Evolutionary conservation across 1,284 basidiomycete species (phyloP).

Genomic region (Boletus sp.): DNA sequence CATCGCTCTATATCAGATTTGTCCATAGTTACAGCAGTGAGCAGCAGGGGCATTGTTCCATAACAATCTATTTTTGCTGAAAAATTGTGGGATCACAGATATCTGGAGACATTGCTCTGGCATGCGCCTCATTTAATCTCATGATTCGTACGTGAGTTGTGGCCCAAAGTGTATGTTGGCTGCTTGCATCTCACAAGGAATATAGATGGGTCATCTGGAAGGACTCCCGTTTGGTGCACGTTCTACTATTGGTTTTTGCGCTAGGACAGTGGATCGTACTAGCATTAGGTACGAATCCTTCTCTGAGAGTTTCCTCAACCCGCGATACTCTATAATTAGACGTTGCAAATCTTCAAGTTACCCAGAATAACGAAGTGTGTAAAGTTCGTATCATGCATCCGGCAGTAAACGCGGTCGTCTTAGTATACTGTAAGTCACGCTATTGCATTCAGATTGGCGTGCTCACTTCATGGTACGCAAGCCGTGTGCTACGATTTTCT

Average conservation of each 20-base stretch:
- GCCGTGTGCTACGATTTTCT: conserved; percentile 20
- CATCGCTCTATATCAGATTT: conserved; percentile 9
- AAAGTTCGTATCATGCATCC: background rate
- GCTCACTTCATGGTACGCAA: conserved; percentile 2
- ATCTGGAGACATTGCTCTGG: background rate
- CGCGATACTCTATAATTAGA: conserved; percentile 6
- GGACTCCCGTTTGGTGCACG: conserved; percentile 9
- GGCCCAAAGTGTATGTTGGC: background rate
- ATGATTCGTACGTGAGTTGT: conserved; percentile 18
- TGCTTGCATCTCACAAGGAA: background rate
- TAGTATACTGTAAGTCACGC: conserved; percentile 19
- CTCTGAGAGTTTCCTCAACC: background rate
- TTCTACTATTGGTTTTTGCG: conserved; percentile 9
- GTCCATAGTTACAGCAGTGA: conserved; percentile 10
- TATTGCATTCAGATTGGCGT: background rate
- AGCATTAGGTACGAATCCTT: conserved; percentile 13
- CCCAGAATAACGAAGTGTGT: background rate
- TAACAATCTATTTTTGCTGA: background rate
- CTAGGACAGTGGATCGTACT: conserved; percentile 24
- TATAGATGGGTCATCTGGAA: conserved; percentile 29
- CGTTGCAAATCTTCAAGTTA: background rate
- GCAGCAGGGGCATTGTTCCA: background rate
- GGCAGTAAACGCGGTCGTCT: conserved; percentile 2
- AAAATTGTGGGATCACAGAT: background rate
- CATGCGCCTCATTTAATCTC: background rate